These are phyloP conservation scores for Syzygium oleosum DNA, from an alignment of 345 rosid species.

Conservation along the genomic window DNA sequence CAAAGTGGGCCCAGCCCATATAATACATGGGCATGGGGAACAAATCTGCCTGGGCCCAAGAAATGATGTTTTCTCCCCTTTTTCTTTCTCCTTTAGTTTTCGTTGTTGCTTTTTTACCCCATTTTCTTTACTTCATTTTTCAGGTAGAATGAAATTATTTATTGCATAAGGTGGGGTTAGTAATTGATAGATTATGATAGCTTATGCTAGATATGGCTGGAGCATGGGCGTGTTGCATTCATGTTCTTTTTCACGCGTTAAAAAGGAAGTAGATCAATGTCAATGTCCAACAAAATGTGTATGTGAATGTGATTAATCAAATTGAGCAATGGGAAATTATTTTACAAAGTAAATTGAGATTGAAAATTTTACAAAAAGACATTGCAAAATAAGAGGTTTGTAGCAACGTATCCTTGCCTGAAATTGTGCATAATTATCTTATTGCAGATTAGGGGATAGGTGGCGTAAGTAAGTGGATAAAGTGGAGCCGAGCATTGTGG, in stretches of 20 bases:
- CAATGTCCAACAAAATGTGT: not conserved
- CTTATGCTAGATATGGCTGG: not conserved
- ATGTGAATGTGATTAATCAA: not conserved
- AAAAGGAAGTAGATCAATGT: not conserved
- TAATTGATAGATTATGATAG: not conserved
- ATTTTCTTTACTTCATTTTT: not conserved
- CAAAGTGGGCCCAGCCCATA: not conserved
- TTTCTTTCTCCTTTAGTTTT: rapidly evolving
- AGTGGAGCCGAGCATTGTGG: not conserved
- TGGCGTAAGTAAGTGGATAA: not conserved
- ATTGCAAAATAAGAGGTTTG: not conserved
- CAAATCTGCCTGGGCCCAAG: not conserved
- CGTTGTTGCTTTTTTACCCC: not conserved
- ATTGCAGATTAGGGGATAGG: not conserved
- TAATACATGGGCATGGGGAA: not conserved
- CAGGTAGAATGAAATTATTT: not conserved
- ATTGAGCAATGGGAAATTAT: not conserved
- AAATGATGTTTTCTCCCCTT: not conserved
- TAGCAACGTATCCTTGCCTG: not conserved
- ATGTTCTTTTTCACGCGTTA: not conserved
- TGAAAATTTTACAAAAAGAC: not conserved
- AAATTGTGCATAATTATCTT: not conserved
- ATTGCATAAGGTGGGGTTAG: not conserved
- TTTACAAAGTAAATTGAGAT: not conserved
- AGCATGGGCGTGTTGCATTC: not conserved